These are phyloP conservation scores for Pezicula neosporulosa DNA, from an alignment of 2,329 filamentous ascomycete genomes.

Conservation along the genomic window DNA sequence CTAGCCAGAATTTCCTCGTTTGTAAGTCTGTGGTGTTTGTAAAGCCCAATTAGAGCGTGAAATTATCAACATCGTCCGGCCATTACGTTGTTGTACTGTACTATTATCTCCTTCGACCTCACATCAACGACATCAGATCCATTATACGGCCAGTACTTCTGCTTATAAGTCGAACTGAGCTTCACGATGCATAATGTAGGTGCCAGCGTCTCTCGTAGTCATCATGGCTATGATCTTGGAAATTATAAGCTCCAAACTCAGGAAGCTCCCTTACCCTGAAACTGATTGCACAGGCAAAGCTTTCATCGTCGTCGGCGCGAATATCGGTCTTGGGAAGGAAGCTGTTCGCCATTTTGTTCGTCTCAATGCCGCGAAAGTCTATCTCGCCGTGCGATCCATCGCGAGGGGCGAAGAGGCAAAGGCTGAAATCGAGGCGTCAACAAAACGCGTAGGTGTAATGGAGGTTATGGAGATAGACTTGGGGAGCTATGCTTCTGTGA, in stretches of 20 bases:
- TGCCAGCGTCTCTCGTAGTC: too few relatives aligned
- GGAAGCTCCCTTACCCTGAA: constrained; percentile 9
- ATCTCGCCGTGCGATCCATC: constrained; percentile 33
- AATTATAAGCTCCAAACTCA: neutral
- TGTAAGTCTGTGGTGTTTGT: too few relatives aligned
- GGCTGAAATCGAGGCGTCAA: constrained; percentile 11
- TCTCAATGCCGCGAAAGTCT: constrained; percentile 29
- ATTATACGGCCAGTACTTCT: too few relatives aligned
- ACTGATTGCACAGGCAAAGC: constrained; percentile 19
- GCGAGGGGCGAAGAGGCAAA: constrained; percentile 36
- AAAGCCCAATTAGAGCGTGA: too few relatives aligned
- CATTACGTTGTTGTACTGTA: too few relatives aligned
- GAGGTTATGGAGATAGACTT: constrained; percentile 19
- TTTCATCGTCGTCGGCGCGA: constrained; percentile 36
- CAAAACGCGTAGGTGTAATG: constrained; percentile 25
- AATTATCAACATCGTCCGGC: too few relatives aligned
- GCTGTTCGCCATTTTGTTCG: constrained; percentile 30
- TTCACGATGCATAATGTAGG: too few relatives aligned
- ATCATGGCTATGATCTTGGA: too few relatives aligned
- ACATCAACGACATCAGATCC: too few relatives aligned
- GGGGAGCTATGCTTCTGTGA: constrained; percentile 1
- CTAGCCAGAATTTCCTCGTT: too few relatives aligned
- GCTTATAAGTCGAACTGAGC: too few relatives aligned
- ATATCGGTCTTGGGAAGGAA: constrained; percentile 36
- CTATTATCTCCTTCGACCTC: too few relatives aligned